phyloP scores from a whole-genome alignment of 1,139 yeast genomes.

The Arxiozyma telluris region DNA sequence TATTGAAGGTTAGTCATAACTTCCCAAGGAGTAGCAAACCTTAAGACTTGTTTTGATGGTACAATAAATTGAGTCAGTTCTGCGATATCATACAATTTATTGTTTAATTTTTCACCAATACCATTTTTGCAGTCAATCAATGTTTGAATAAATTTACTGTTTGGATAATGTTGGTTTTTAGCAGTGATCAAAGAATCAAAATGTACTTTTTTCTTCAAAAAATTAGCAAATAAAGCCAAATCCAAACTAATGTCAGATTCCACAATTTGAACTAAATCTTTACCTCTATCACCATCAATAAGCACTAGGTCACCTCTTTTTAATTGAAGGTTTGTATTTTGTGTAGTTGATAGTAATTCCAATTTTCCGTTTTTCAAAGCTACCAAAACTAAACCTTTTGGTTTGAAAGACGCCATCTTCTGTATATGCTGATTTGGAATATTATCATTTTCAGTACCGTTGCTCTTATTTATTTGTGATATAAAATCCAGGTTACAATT shows the following conservation, averaged over 20 bases:
- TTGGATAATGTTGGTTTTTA: slow-evolving; percentile 26
- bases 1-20: slow-evolving; percentile 30
- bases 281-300: slow-evolving; percentile 96
- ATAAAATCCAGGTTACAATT: slow-evolving; percentile 14
- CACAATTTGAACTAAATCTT: slow-evolving; percentile 76
- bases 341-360: slow-evolving; percentile 70
- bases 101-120: slow-evolving; percentile 19
- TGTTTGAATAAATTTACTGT: slow-evolving; percentile 22
- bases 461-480: neutral
- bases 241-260: slow-evolving; percentile 59
- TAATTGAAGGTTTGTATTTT: slow-evolving; percentile 44
- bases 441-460: neutral
- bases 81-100: slow-evolving; percentile 30
- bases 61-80: slow-evolving; percentile 31
- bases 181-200: slow-evolving; percentile 30
- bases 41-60: slow-evolving; percentile 61
- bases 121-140: slow-evolving; percentile 21
- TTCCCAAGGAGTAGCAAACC: slow-evolving; percentile 38
- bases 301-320: slow-evolving; percentile 72
- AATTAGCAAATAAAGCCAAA: slow-evolving; percentile 74
- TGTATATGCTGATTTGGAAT: neutral
- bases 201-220: slow-evolving; percentile 52
- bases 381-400: slow-evolving; percentile 50
- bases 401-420: neutral
- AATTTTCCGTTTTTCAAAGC: slow-evolving; percentile 81